Evolutionary conservation across 2,329 filamentous ascomycete genomes (phyloP).

Genomic region (Drechslerella dactyloides): DNA sequence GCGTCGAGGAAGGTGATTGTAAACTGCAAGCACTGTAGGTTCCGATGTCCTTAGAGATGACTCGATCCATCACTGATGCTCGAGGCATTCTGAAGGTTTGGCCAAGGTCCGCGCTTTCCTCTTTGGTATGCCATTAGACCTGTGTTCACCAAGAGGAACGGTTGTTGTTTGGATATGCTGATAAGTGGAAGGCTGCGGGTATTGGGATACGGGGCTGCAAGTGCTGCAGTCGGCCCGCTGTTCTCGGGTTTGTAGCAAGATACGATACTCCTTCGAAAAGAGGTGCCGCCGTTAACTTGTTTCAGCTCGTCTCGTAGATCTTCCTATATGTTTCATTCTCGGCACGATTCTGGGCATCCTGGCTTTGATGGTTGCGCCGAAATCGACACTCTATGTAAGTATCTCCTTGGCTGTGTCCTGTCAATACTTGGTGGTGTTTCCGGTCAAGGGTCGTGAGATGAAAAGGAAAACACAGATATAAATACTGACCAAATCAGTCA

Average conservation of each 20-base stretch:
- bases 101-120: slow-evolving; percentile 25
- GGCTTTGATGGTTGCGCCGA: slow-evolving; percentile 75
- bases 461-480: too few relatives aligned
- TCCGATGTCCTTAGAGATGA: neutral
- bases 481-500: slow-evolving; percentile 57
- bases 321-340: slow-evolving; percentile 77
- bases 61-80: neutral
- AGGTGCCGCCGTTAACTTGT: neutral
- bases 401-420: slow-evolving; percentile 61
- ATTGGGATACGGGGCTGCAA: slow-evolving; percentile 75
- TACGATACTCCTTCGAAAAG: too few relatives aligned
- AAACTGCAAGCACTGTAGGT: slow-evolving; percentile 63
- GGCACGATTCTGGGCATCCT: slow-evolving; percentile 76
- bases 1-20: slow-evolving; percentile 72
- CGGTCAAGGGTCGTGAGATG: too few relatives aligned
- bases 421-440: too few relatives aligned
- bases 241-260: slow-evolving; percentile 64
- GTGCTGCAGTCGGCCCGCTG: slow-evolving; percentile 77
- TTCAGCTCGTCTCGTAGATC: slow-evolving; percentile 74
- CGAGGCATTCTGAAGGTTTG: slow-evolving; percentile 22
- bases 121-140: slow-evolving; percentile 25
- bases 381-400: slow-evolving; percentile 71
- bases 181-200: slow-evolving; percentile 60
- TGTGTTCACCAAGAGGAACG: neutral
- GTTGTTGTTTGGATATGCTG: neutral